phyloP scores from a whole-genome alignment of 2,329 filamentous ascomycete genomes.

The Aspergillus carbonarius region DNA sequence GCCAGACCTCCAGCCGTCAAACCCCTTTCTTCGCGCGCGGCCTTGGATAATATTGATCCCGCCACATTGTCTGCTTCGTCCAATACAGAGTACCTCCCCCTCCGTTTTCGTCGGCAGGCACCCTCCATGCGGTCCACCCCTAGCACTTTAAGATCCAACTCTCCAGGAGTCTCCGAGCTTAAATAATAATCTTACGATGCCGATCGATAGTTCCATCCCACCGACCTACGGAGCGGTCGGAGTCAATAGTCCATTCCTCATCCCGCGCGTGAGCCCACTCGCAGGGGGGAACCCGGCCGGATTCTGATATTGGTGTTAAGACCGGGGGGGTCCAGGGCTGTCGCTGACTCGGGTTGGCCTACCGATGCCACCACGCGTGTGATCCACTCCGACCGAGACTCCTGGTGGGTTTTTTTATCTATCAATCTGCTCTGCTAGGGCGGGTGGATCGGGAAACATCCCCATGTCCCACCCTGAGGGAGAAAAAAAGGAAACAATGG shows the following conservation, averaged over 20 bases:
- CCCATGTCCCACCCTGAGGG: conserved; percentile 10
- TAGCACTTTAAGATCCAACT: background rate
- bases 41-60: conserved; percentile 3
- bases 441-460: conserved; percentile 9
- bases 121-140: background rate
- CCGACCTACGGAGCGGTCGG: background rate
- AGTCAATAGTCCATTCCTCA: background rate
- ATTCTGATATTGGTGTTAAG: conserved; percentile 1
- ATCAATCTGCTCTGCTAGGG: conserved; percentile 13
- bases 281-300: background rate
- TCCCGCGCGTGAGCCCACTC: conserved; percentile 1
- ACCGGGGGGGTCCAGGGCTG: background rate
- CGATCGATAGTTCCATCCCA: background rate
- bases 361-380: conserved; percentile 4
- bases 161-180: conserved; percentile 6
- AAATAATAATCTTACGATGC: conserved; percentile 7
- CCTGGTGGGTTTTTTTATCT: conserved; percentile 11
- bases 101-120: background rate
- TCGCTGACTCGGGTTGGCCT: conserved; percentile 6
- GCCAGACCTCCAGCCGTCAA: conserved; percentile 8
- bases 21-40: conserved; percentile 13
- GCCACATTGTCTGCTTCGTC: conserved; percentile 7
- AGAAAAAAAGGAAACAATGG: background rate
- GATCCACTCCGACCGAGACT: conserved; percentile 8
- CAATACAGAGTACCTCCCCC: no score